Evolutionary conservation across 2,329 filamentous ascomycete species (phyloP), one percentile per base, ranked within the genome.

Genomic region (Mollisiaceae sp.): DNA sequence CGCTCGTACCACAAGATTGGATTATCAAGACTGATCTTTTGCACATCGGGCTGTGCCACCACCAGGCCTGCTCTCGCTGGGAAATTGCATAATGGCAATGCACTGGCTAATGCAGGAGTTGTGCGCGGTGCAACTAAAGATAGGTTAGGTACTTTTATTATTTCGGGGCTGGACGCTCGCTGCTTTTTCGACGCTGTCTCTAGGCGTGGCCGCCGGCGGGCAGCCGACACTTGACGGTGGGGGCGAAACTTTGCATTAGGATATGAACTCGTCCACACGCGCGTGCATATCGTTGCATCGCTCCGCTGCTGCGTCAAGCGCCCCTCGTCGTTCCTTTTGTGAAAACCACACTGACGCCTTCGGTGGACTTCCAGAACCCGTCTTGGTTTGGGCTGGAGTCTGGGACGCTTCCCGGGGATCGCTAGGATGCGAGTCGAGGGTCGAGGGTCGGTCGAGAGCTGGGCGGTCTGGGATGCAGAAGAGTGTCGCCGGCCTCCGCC

Each of bases 21-120:
- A 32, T 3, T 32, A 32, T 32, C 45, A 43, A 64, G 64, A 47
- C 60, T 67, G 43, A 62, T 66, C 38, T 63, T 63, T 62, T 69
- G 58, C 62, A 60, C 62, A 57, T 36, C 43, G 14, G 57, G 24
- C 63, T 62, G 64, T 65, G 61, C 60, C 60, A 63, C 60, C 32
- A 32, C 24, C 35, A 15, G 15, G 14, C 52, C 27, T 39, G 41
- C 63, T 61, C n/a, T 45, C 45, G 6, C 56, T 11, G 35, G 47
- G 54, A 65, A 54, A 61, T 68, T 68, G 66, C 66, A 68, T 64
- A 68, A 67, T 50, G 52, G 27, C n/a, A 36, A 61, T 62, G 54
- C 59, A 62, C 58, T 65, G 59, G 63, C 50, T 65, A 61, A 62
- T 59, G 63, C 63, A 62, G 50, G 27, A 62, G 43, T 65, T 65